Evolutionary conservation across 1,284 basidiomycete species (phyloP), one percentile per base, ranked within the genome.

Genomic region (Malassezia psittaci): DNA sequence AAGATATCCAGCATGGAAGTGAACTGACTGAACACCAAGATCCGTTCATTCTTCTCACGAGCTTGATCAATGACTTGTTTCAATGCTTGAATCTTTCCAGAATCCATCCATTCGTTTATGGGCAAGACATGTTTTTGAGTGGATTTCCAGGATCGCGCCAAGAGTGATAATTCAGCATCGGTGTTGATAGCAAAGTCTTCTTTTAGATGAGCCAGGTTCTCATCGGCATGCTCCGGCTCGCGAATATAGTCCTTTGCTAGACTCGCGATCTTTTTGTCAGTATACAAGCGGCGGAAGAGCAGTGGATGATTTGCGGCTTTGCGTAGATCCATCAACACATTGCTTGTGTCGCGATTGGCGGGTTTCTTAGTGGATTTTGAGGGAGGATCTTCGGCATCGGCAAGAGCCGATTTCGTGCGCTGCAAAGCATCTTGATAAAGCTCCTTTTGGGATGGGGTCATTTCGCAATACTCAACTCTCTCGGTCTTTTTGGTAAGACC

Each of bases 241-340:
- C 90, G 90, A 69, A 98, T 76, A 54, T 94, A 81, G 47, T 86
- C 83, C 66, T 83, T 85, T 1, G 93, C 83, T 63, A 98, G 83
- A 1, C 81, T 78, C 19, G 81, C 80, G 63, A 99, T 77, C 48
- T 79, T 83, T 34, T 83, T 80, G 67, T 93, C 86, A 34, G 85
- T 85, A 75, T 88, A 99, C 7, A 82, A 79, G 18, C 82, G 82
- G 18, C 94, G 82, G 79, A 98, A 96, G 4, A 98, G 80, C 83
- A 98, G 85, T 3, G 94, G 93, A 76, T 99, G 94, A 43, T 85
- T 87, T 0, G 93, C 87, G 2, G 93, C 93, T 77, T 99, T 96
- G 40, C 90, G 83, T 33, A 96, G 79, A 69, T 93, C 90, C 90
- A 96, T 96, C 44, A 96, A 79, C 42, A 96, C 89, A 74, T 96